phyloP scores from a whole-genome alignment of 805 yeast genomes.

The Maudiozyma turicensis region DNA sequence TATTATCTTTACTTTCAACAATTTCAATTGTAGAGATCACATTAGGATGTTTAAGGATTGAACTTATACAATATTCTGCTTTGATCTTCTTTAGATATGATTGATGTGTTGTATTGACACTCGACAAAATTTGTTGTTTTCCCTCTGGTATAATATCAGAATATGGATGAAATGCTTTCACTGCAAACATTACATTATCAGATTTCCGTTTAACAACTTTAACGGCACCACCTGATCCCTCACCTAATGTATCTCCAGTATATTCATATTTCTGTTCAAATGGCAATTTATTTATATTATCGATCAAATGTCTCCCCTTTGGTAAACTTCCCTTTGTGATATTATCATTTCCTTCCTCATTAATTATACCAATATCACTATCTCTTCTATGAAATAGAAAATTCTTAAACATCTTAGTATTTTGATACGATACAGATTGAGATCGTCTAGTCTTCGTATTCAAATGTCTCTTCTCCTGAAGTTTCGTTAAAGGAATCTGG shows the following conservation, averaged over 20 bases:
- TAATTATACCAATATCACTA: background rate
- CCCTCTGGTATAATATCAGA: background rate
- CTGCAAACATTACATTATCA: conserved; percentile 74
- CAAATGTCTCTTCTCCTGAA: background rate
- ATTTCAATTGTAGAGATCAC: conserved; percentile 86
- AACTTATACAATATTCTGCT: conserved; percentile 88
- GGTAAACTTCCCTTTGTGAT: background rate
- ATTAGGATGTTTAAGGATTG: conserved; percentile 79
- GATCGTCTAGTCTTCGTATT: background rate
- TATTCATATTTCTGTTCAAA: conserved; percentile 69
- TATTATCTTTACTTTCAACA: conserved; percentile 27
- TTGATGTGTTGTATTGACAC: conserved; percentile 32
- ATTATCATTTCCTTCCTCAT: background rate
- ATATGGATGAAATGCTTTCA: conserved; percentile 62
- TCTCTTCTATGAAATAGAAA: background rate
- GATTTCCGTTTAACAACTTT: conserved; percentile 55
- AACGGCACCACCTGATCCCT: conserved; percentile 92
- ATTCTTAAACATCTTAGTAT: background rate
- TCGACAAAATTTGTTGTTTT: too few species aligned
- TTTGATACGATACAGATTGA: background rate
- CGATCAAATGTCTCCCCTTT: background rate
- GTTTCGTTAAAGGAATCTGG: background rate
- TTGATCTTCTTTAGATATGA: conserved; percentile 88
- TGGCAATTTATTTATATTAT: conserved; percentile 27
- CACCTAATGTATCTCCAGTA: conserved; percentile 71